Evolutionary conservation across 2,329 filamentous ascomycete genomes (phyloP).

Genomic region (Fusarium guadeloupense): DNA sequence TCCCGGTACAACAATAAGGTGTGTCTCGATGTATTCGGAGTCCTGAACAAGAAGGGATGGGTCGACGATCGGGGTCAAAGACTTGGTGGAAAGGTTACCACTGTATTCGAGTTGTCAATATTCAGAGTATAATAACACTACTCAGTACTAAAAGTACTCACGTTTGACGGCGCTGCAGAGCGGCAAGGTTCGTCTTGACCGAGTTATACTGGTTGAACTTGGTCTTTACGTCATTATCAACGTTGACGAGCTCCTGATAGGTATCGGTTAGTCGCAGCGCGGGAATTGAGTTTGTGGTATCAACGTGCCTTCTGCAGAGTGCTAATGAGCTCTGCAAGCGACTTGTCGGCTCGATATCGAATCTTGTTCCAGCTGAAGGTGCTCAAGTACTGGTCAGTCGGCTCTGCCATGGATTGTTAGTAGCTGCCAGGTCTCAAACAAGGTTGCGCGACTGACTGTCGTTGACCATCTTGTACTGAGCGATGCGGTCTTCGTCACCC

Average conservation of each 20-base stretch:
- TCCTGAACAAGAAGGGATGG: constrained; percentile 83
- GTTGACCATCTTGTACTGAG: constrained; percentile 91
- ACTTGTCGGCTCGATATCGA: constrained; percentile 93
- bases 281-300: neutral
- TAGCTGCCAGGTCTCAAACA: neutral
- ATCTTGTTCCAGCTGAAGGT: constrained; percentile 97
- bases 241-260: constrained; percentile 80
- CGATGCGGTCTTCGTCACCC: constrained; percentile 82
- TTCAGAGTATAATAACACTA: neutral
- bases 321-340: constrained; percentile 86
- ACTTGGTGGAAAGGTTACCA: constrained; percentile 94
- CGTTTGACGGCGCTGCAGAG: constrained; percentile 89
- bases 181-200: constrained; percentile 83
- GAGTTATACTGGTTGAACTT: constrained; percentile 96
- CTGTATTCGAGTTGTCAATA: constrained; percentile 53
- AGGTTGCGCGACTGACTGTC: constrained; percentile 71
- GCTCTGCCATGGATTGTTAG: constrained; percentile 67
- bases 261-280: constrained; percentile 11
- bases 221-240: constrained; percentile 94
- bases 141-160: constrained; percentile 52
- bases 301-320: constrained; percentile 80
- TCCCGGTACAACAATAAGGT: constrained; percentile 87
- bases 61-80: constrained; percentile 87
- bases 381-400: constrained; percentile 92
- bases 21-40: constrained; percentile 96